These are phyloP conservation scores for Castanea crenata DNA, from an alignment of 306 rosid genomes.

Conservation along the genomic window DNA sequence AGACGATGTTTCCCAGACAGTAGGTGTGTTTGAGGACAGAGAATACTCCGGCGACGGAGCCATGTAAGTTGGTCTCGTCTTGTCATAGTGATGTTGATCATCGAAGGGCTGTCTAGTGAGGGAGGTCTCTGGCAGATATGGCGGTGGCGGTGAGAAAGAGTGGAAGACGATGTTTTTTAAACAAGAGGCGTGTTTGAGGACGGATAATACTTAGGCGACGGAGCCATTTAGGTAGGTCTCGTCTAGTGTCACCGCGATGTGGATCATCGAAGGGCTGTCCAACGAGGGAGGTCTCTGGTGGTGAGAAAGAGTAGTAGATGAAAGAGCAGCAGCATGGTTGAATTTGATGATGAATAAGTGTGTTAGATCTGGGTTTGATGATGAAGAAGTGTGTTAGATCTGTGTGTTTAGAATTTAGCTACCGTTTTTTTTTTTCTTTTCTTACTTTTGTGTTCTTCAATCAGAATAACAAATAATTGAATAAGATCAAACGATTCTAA, in stretches of 20 bases:
- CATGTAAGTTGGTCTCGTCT: constrained; percentile 77
- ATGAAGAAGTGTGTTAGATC: too few species aligned
- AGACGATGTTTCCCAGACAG: constrained; percentile 74
- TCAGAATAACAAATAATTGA: too few species aligned
- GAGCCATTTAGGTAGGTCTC: constrained; percentile 86
- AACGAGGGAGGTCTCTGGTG: constrained; percentile 28
- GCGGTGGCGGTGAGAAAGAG: constrained; percentile 18
- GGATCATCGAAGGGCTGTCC: constrained; percentile 54
- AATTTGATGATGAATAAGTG: too few species aligned
- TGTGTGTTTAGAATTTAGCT: too few species aligned
- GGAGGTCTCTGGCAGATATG: constrained; percentile 21
- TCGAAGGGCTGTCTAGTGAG: constrained; percentile 31
- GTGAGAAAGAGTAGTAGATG: constrained; percentile 5
- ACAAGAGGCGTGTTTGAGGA: constrained; percentile 78
- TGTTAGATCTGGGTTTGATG: too few species aligned
- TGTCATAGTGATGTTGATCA: constrained; percentile 87
- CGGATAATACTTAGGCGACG: constrained; percentile 75
- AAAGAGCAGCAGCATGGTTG: background rate
- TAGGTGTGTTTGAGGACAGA: constrained; percentile 83
- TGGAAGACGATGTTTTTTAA: constrained; percentile 82
- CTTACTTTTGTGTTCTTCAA: too few species aligned
- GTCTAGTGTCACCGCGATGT: constrained; percentile 79
- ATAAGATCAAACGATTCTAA: too few species aligned
- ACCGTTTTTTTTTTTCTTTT: too few species aligned
- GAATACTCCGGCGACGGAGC: constrained; percentile 79